Evolutionary conservation across 2,329 filamentous ascomycete species (phyloP), one percentile per base, ranked within the genome.

Genomic region (Penicillium sp.): DNA sequence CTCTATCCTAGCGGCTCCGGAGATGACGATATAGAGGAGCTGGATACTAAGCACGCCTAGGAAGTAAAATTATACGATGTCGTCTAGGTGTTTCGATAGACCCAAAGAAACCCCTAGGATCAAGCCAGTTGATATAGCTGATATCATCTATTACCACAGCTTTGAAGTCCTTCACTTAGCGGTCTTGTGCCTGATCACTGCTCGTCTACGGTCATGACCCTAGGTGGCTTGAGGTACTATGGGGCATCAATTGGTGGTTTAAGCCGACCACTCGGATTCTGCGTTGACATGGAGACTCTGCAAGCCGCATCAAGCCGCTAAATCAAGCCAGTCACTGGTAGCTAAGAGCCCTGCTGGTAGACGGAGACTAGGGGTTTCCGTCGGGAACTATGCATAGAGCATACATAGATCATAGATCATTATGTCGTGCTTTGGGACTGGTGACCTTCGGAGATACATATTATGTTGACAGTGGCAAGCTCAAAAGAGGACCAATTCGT

Each of bases 221-320:
- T 6, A 47, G 22, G 22, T 28, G 28, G 49, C 44, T 59, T 37
- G 51, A 35, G 40, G 30, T 40, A 49, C 56, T 37, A 51, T 22
- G 12, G 33, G 24, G 54, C n/a, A 19, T 40, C 30, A 44, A 44
- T 19, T 17, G 24, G 24, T 15, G 44, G 10, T 44, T 17, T 44
- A 5, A 44, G 24, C 24, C 24, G 44, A 47, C 22, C 13, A 19
- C 15, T 56, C 30, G 42, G 54, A 6, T 30, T 13, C 15, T 28
- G 5, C 24, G 26, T 19, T 50, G 17, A 33, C 12, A 30, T n/a
- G 9, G 17, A 33, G 6, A 47, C n/a, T 3, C 12, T 28, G 22
- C 17, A 50, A 50, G 9, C 17, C 17, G n/a, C 9, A 50, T n/a
- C 28, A 19, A 33, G 9, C 28, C 15, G 28, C 4, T 19, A 7